Percentiles rank a stretch among this genome's conserved stretches.
Evolutionary conservation across 805 yeast genomes (phyloP).

Genomic region (Suhomyces tanzawaensis): DNA sequence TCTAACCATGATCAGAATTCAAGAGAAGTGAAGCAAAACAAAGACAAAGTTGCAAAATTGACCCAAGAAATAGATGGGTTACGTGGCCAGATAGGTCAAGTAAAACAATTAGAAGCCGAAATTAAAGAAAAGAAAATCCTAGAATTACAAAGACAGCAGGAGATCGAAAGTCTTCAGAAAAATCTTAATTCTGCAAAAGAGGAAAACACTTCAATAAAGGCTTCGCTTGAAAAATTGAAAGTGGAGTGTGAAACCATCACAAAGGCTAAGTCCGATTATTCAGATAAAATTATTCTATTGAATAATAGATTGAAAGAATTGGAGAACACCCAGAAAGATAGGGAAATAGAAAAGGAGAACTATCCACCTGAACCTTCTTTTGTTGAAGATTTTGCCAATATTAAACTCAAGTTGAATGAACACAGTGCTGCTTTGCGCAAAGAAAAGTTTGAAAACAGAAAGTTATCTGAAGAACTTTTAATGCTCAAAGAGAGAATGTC

Average conservation of each 20-base stretch:
- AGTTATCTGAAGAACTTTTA: conserved; percentile 53
- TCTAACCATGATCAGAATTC: conserved; percentile 17
- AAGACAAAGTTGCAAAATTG: conserved; percentile 10
- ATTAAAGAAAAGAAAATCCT: conserved; percentile 4
- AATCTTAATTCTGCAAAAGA: conserved; percentile 6
- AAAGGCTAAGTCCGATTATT: conserved; percentile 24
- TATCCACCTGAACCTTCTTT: conserved; percentile 35
- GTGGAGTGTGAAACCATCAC: conserved; percentile 20
- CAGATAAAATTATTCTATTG: conserved; percentile 25
- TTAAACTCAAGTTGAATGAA: conserved; percentile 54
- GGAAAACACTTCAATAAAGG: conserved; percentile 6
- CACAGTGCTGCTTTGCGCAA: conserved; percentile 46
- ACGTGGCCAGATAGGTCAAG: conserved; percentile 8
- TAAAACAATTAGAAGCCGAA: conserved; percentile 8
- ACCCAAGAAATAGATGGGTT: conserved; percentile 12
- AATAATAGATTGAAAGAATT: conserved; percentile 21
- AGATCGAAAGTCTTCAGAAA: conserved; percentile 12
- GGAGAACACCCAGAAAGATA: conserved; percentile 12
- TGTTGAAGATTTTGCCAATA: conserved; percentile 44
- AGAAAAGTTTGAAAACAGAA: conserved; percentile 45
- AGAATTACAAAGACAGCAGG: conserved; percentile 8
- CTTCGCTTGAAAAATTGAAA: conserved; percentile 18
- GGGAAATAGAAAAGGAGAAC: conserved; percentile 37
- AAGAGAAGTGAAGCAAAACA: conserved; percentile 20
- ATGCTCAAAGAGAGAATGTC: conserved; percentile 64